Conservation (phyloP, 148 eudicot genomes). For the Camellia lanceoleosa region DNA sequence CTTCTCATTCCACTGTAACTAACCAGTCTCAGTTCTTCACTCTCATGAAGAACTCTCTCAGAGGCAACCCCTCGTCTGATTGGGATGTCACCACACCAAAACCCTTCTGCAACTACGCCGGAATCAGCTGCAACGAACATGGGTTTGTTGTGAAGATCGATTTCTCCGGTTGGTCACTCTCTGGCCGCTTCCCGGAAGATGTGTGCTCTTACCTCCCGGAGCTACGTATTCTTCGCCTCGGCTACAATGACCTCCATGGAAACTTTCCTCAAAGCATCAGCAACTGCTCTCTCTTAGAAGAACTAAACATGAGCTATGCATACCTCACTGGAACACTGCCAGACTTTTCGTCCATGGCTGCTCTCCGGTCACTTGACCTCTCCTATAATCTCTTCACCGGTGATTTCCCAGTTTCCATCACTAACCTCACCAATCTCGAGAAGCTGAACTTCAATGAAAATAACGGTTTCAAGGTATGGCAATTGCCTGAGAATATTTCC, state of each 20-base stretch:
- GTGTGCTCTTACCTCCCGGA: slow-evolving; percentile 66
- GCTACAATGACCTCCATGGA: slow-evolving; percentile 46
- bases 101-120: slow-evolving; percentile 52
- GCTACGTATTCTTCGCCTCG: slow-evolving; percentile 48
- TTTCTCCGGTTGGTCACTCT: slow-evolving; percentile 50
- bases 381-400: slow-evolving; percentile 59
- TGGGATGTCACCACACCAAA: slow-evolving; percentile 41
- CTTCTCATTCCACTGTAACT: slow-evolving; percentile 23
- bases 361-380: slow-evolving; percentile 54
- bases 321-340: slow-evolving; percentile 53
- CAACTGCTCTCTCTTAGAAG: slow-evolving; percentile 62
- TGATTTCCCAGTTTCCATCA: slow-evolving; percentile 65
- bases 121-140: slow-evolving; percentile 52
- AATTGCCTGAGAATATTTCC: slow-evolving; percentile 52
- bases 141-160: slow-evolving; percentile 47
- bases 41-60: slow-evolving; percentile 54
- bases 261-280: slow-evolving; percentile 52
- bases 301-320: slow-evolving; percentile 44
- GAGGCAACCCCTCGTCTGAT: slow-evolving; percentile 38
- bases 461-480: slow-evolving; percentile 45
- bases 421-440: slow-evolving; percentile 59
- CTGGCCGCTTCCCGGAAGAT: slow-evolving; percentile 60
- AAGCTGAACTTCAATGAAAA: slow-evolving; percentile 63
- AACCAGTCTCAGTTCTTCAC: slow-evolving; percentile 56
- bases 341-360: slow-evolving; percentile 53